Conservation (phyloP, 106 monocot species). For the Gastrodia elata region DNA sequence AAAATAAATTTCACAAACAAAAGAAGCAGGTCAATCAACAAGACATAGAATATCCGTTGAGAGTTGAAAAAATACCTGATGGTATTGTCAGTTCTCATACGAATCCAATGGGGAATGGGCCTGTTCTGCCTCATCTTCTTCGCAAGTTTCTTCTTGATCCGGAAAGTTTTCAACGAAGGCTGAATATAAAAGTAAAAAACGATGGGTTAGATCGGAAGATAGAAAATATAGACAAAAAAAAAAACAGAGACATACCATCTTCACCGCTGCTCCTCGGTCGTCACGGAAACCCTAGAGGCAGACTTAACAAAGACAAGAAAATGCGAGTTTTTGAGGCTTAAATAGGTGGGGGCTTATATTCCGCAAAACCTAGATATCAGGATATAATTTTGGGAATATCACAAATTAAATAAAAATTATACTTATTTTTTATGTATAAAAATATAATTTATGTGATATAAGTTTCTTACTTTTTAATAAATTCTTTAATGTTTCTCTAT, state of each 20-base stretch:
- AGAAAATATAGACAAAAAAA: background rate
- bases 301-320: too few species aligned
- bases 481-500: too few species aligned
- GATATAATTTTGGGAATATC: too few species aligned
- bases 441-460: too few species aligned
- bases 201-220: background rate
- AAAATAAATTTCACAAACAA: background rate
- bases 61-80: slow-evolving; percentile 27
- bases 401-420: too few species aligned
- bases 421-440: too few species aligned
- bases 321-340: too few species aligned
- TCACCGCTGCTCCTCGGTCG: background rate
- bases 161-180: slow-evolving; percentile 76
- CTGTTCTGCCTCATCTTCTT: slow-evolving; percentile 88
- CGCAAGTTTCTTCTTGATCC: slow-evolving; percentile 77
- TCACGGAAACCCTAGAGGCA: background rate
- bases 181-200: background rate
- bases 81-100: slow-evolving; percentile 72
- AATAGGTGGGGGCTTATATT: too few species aligned
- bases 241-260: background rate
- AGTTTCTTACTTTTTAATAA: too few species aligned
- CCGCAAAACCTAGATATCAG: too few species aligned
- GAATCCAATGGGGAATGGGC: slow-evolving; percentile 67
- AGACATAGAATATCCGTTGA: background rate
- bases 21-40: background rate